Percentiles rank a stretch among this genome's conserved stretches.
Conservation (phyloP, 2,329 filamentous ascomycete genomes). For the Aschersonia sp. region DNA sequence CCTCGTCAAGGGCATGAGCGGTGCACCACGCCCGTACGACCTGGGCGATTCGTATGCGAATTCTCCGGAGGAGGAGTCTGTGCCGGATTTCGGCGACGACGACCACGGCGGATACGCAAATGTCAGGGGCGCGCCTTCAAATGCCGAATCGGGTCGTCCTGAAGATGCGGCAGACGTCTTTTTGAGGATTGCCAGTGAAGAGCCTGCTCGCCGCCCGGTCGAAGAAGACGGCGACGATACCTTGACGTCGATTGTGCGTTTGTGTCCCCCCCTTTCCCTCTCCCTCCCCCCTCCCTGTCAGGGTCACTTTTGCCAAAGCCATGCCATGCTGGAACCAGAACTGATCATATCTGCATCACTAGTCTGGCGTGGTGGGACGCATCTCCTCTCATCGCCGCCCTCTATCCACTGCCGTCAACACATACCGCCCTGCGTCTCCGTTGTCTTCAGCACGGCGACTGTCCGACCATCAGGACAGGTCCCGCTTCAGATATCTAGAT, state of each 20-base stretch:
- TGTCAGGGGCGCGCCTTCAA: slow-evolving; percentile 31
- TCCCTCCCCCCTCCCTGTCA: too few relatives aligned
- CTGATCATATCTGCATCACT: too few relatives aligned
- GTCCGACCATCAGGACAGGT: slow-evolving; percentile 40
- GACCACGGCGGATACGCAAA: background rate
- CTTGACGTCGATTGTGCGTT: slow-evolving; percentile 32
- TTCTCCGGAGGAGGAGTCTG: slow-evolving; percentile 27
- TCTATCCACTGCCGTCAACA: slow-evolving; percentile 34
- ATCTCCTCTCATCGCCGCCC: slow-evolving; percentile 38
- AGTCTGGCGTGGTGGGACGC: slow-evolving; percentile 28
- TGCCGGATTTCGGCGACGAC: background rate
- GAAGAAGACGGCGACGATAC: slow-evolving; percentile 17
- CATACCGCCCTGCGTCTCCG: slow-evolving; percentile 34
- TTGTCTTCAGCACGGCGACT: slow-evolving; percentile 34
- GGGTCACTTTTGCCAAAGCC: too few relatives aligned
- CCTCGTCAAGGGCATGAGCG: slow-evolving; percentile 37
- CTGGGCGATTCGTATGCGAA: slow-evolving; percentile 27
- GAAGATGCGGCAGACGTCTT: slow-evolving; percentile 46
- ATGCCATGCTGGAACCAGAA: too few relatives aligned
- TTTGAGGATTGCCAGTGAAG: slow-evolving; percentile 42
- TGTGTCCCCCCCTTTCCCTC: background rate
- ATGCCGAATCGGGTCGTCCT: slow-evolving; percentile 8
- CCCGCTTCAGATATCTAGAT: slow-evolving; percentile 21
- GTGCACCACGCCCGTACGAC: slow-evolving; percentile 27
- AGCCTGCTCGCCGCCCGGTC: slow-evolving; percentile 25